Evolutionary conservation across 2,329 filamentous ascomycete species (phyloP), one percentile per base, ranked within the genome.

Genomic region (Bipolaris victoriae): DNA sequence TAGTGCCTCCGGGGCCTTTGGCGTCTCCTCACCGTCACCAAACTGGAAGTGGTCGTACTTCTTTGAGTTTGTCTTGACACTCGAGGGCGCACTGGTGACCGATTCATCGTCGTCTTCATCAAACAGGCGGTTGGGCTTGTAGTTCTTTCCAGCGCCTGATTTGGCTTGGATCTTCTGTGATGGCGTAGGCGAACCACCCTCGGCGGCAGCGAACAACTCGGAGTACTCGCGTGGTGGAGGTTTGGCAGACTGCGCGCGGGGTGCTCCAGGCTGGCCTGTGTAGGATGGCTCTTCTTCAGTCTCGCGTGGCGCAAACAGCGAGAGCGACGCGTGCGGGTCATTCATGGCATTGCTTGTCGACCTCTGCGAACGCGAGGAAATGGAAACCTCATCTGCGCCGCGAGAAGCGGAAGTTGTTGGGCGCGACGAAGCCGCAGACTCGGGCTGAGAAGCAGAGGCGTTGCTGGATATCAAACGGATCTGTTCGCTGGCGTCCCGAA

Each of bases 31-130:
- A 49, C 86, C 87, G 64, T 92, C 88, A 56, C 84, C 86, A 71
- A 96, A 90, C 58, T 92, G 88, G 72, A 96, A 96, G 77, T 98
- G 94, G 57, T 89, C 82, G 79, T 88, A 97, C 77, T 92, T 96
- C 71, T 86, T 87, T 2, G 90, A 85, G 74, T 95, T 86, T 6
- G 90, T 88, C 69, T 89, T 86, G 79, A 80, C 79, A 64, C 82
- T 75, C 13, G 58, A 67, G 46, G 59, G 55, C n/a, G 60, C 54
- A 13, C 63, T 60, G 16, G 60, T 56, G 13, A 62, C 49, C n/a
- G 65, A 39, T 16, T 72, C 66, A 15, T 75, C 81, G 47, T 86
- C 84, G 22, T 84, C 81, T 51, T 84, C 82, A 20, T 83, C 81
- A 58, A 87, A 86, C 58, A 87, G 71, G 61, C 87, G 77, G 78